phyloP scores from a whole-genome alignment of 768 basidiomycete genomes.

The Leucogyrophana mollusca region DNA sequence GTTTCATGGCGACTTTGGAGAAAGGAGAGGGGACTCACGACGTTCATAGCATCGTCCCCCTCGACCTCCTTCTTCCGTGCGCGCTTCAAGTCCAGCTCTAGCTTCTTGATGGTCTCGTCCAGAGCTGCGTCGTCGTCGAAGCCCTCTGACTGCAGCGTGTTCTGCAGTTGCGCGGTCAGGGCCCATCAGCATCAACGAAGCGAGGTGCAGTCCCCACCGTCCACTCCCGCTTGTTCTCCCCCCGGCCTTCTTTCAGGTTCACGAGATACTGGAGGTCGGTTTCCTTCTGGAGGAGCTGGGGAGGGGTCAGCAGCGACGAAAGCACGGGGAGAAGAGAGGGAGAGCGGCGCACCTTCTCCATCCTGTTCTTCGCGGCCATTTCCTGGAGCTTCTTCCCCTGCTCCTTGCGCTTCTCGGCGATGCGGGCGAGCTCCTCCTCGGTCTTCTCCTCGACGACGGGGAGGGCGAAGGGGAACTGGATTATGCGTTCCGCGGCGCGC shows the following conservation, averaged over 20 bases:
- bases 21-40: conserved; percentile 27
- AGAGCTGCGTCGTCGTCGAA: conserved; percentile 77
- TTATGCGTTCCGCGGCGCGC: conserved; percentile 62
- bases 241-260: conserved; percentile 61
- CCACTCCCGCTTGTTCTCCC: conserved; percentile 74
- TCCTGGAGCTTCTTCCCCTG: conserved; percentile 89
- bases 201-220: conserved; percentile 33
- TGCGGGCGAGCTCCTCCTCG: conserved; percentile 81
- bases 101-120: conserved; percentile 82
- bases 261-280: conserved; percentile 65
- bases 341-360: conserved; percentile 69
- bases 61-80: conserved; percentile 79
- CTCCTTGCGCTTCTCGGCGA: conserved; percentile 79
- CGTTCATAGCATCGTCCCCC: conserved; percentile 53
- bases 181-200: conserved; percentile 1
- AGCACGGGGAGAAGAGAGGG: neutral
- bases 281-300: conserved; percentile 75
- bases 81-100: conserved; percentile 75
- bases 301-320: neutral
- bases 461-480: conserved; percentile 84
- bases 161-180: conserved; percentile 33
- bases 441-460: conserved; percentile 77
- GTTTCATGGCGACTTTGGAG: neutral
- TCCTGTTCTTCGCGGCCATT: conserved; percentile 78
- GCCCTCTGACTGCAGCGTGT: conserved; percentile 62